Conservation (phyloP, 129 eudicot genomes). For the Arctium minus region DNA sequence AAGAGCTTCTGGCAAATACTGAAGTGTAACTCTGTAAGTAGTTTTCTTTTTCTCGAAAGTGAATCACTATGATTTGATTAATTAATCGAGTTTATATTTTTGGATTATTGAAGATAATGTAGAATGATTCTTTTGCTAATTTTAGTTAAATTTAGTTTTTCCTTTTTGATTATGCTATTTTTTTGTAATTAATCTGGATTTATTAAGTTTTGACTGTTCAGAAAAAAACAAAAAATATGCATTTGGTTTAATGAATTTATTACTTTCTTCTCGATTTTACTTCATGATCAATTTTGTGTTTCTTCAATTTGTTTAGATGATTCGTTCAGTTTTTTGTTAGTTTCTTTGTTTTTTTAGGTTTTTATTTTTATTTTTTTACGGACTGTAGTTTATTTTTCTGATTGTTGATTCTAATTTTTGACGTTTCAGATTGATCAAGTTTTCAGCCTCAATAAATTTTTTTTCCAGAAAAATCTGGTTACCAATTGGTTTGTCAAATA, state of each 20-base stretch:
- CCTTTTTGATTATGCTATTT: background rate
- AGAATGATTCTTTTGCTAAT: constrained; percentile 12
- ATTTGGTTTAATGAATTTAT: background rate
- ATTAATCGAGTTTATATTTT: background rate
- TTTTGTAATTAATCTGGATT: constrained; percentile 4
- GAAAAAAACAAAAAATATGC: background rate
- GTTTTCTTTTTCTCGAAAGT: background rate
- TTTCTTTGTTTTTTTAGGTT: background rate
- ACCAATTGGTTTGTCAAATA: background rate
- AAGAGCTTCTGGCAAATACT: constrained; percentile 23
- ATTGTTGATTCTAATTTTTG: background rate
- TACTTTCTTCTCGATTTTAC: background rate
- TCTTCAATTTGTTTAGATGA: background rate
- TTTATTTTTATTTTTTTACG: background rate
- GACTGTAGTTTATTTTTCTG: background rate
- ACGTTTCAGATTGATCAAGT: background rate
- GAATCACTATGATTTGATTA: background rate
- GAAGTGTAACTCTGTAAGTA: background rate
- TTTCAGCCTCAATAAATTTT: background rate
- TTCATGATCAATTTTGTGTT: background rate
- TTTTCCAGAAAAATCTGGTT: background rate
- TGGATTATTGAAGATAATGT: background rate
- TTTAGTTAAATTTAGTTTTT: background rate
- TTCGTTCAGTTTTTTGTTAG: background rate
- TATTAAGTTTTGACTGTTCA: constrained; percentile 1